A percentile compares a stretch with the other conserved stretches of the same genome.
Conservation (phyloP, 2,329 filamentous ascomycete genomes). For the Huntiella decipiens region DNA sequence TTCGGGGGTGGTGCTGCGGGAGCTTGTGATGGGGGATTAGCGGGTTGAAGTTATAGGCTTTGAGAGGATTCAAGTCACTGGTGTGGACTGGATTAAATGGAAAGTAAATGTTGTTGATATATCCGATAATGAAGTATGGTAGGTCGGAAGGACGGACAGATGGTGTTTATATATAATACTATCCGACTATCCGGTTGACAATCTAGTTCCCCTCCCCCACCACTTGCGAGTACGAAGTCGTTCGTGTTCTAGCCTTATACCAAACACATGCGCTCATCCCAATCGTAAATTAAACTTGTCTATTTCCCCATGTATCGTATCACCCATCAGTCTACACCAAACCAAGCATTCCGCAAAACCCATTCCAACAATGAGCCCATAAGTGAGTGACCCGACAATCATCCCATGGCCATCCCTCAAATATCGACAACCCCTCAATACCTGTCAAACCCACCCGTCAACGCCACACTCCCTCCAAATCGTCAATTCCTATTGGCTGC, state of each 20-base stretch:
- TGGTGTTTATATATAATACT: not conserved
- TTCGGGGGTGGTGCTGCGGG: not conserved
- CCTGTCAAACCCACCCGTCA: not conserved
- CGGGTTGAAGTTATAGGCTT: not conserved
- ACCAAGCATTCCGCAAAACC: not conserved
- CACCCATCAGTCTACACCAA: not conserved
- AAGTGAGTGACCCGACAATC: not conserved
- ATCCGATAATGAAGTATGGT: not conserved
- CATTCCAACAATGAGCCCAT: conserved; percentile 1
- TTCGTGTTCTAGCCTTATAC: not conserved
- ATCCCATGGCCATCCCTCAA: not conserved
- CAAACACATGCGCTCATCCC: not conserved
- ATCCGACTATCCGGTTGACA: not conserved
- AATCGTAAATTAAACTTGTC: not conserved
- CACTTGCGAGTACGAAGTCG: too few species aligned
- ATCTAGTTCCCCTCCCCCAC: not conserved
- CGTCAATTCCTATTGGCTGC: not conserved
- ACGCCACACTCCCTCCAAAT: not conserved
- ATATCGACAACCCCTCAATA: not conserved
- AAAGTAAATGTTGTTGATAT: not conserved
- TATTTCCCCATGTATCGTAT: not conserved
- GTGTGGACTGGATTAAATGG: not conserved
- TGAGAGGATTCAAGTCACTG: not conserved
- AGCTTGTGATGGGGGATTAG: not conserved
- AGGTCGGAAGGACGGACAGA: not conserved